A percentile compares a stretch with the other conserved stretches of the same genome.
These are phyloP conservation scores for Silene latifolia DNA, from an alignment of 148 eudicot species.

Conservation along the genomic window DNA sequence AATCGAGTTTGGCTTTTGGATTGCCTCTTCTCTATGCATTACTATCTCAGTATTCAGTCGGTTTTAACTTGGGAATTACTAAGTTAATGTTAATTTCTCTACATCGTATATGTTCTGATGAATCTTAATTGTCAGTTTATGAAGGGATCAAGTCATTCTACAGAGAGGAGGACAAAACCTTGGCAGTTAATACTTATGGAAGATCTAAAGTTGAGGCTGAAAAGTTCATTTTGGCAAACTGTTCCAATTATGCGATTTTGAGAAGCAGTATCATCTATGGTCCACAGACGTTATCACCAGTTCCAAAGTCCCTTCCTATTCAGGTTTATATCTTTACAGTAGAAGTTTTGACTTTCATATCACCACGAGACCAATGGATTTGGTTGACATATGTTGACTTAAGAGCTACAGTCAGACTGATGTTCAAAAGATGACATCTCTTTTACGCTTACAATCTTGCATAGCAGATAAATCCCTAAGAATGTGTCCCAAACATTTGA, in stretches of 20 bases:
- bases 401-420: not conserved
- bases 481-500: too few species aligned
- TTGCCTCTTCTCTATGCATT: not conserved
- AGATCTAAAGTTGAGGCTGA: conserved; percentile 85
- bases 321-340: conserved; percentile 49
- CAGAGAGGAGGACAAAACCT: conserved; percentile 78
- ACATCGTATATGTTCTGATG: conserved; percentile 13
- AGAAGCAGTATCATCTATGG: conserved; percentile 96
- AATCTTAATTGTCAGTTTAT: conserved; percentile 54
- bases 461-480: too few species aligned
- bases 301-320: conserved; percentile 84
- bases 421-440: not conserved
- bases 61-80: not conserved
- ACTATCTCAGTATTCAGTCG: not conserved
- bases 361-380: too few species aligned
- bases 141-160: conserved; percentile 90
- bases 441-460: not conserved
- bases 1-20: not conserved
- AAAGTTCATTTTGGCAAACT: conserved; percentile 52
- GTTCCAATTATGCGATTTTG: conserved; percentile 70
- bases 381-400: not conserved
- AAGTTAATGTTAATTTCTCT: not conserved
- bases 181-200: conserved; percentile 79
- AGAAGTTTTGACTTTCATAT: not conserved
- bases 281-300: conserved; percentile 76